phyloP scores from a whole-genome alignment of 495 filamentous ascomycete species.

The Daldinia concentrica region DNA sequence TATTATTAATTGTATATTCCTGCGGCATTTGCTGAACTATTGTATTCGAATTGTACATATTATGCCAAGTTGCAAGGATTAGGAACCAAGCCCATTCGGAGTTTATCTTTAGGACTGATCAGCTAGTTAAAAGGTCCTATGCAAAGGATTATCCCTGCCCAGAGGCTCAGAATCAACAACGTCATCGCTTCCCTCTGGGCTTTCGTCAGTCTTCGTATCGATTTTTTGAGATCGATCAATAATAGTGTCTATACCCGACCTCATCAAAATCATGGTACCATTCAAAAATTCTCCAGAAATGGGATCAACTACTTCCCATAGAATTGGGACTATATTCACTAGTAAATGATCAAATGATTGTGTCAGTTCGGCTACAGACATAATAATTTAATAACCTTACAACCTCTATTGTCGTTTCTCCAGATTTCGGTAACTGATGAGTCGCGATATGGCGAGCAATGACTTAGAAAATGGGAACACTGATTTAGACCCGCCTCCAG shows the following conservation, averaged over 20 bases:
- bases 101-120: conserved; percentile 16
- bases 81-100: conserved; percentile 5
- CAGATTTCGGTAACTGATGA: conserved; percentile 3
- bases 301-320: conserved; percentile 23
- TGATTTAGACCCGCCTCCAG: conserved; percentile 26
- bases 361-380: conserved; percentile 14
- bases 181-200: conserved; percentile 38
- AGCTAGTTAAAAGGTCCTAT: conserved; percentile 17
- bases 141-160: conserved; percentile 28
- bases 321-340: conserved; percentile 13
- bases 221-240: conserved; percentile 27
- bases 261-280: conserved; percentile 12
- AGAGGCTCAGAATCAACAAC: conserved; percentile 29
- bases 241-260: conserved; percentile 20
- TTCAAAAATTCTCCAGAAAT: conserved; percentile 24
- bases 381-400: neutral
- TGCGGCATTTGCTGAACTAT: neutral
- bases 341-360: conserved; percentile 27
- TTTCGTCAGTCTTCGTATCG: conserved; percentile 36
- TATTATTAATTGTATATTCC: neutral
- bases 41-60: conserved; percentile 2
- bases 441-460: conserved; percentile 34
- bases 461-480: conserved; percentile 32
- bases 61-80: conserved; percentile 14
- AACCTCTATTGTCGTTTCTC: neutral